Evolutionary conservation across 2,329 filamentous ascomycete species (phyloP).

Genomic region (Teratosphaeria gauchensis): DNA sequence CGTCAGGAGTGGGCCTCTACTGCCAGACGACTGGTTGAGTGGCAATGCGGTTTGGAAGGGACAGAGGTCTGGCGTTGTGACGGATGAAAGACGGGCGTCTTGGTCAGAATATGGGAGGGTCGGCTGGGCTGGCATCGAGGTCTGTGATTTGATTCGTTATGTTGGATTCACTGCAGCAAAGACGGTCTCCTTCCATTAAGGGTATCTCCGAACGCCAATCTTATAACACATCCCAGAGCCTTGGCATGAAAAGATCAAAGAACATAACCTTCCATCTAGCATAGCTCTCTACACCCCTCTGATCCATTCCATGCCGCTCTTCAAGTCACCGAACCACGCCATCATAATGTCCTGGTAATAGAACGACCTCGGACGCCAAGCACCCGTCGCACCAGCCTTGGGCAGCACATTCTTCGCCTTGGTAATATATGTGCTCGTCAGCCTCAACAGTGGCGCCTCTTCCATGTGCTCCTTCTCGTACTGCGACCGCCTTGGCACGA

Average conservation of each 20-base stretch:
- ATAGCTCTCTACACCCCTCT: neutral
- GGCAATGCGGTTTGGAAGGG: too few relatives aligned
- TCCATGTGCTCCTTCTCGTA: conserved; percentile 30
- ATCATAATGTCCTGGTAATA: conserved; percentile 37
- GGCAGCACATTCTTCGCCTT: conserved; percentile 35
- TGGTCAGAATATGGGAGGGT: too few relatives aligned
- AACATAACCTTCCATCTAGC: neutral
- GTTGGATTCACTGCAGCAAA: neutral
- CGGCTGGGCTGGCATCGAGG: too few relatives aligned
- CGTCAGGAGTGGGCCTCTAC: too few relatives aligned
- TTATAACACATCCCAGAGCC: neutral
- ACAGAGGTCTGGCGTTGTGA: too few relatives aligned
- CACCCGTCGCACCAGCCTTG: conserved; percentile 35
- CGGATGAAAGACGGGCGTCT: too few relatives aligned
- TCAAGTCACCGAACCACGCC: conserved; percentile 34
- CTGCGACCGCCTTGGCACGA: conserved; percentile 35
- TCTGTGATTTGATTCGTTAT: neutral
- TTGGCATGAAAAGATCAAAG: neutral
- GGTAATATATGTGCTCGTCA: conserved; percentile 45
- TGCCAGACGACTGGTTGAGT: too few relatives aligned
- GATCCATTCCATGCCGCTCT: conserved; percentile 31
- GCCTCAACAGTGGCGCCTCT: conserved; percentile 31
- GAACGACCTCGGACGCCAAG: conserved; percentile 35
- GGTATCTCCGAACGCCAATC: neutral
- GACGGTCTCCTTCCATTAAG: neutral